Conservation (phyloP, 345 rosid genomes). For the Balakata baccata region DNA sequence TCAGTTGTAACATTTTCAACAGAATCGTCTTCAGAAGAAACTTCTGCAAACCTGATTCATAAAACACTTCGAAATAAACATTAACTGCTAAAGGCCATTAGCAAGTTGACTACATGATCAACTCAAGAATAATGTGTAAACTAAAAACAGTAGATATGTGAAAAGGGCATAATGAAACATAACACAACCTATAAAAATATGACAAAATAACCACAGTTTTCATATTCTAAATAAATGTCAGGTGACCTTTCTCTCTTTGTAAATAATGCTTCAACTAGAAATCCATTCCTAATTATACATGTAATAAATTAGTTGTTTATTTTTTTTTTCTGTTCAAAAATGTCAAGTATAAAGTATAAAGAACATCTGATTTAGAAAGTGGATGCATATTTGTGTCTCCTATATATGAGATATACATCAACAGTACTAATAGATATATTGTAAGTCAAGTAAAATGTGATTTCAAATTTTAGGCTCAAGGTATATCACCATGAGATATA, state of each 20-base stretch:
- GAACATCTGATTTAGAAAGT: neutral
- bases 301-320: neutral
- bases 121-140: conserved; percentile 7
- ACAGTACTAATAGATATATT: neutral
- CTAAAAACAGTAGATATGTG: neutral
- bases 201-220: conserved; percentile 3
- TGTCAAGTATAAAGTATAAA: neutral
- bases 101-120: conserved; percentile 3
- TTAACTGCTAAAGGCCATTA: too few species aligned
- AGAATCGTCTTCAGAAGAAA: conserved; percentile 55
- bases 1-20: conserved; percentile 38
- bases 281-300: neutral
- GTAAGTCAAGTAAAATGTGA: neutral
- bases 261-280: neutral
- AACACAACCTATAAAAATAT: neutral
- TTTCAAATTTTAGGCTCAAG: neutral
- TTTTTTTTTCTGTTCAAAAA: too few species aligned
- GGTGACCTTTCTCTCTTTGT: neutral
- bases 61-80: conserved; percentile 3
- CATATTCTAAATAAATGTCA: neutral
- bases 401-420: neutral
- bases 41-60: conserved; percentile 56
- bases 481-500: neutral
- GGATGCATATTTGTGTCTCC: neutral
- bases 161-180: too few species aligned